A percentile compares a stretch with the other conserved stretches of the same genome.
Evolutionary conservation across 108 stramenopile species (phyloP).

Genomic region (Pseudonitzschia delicatissima): DNA sequence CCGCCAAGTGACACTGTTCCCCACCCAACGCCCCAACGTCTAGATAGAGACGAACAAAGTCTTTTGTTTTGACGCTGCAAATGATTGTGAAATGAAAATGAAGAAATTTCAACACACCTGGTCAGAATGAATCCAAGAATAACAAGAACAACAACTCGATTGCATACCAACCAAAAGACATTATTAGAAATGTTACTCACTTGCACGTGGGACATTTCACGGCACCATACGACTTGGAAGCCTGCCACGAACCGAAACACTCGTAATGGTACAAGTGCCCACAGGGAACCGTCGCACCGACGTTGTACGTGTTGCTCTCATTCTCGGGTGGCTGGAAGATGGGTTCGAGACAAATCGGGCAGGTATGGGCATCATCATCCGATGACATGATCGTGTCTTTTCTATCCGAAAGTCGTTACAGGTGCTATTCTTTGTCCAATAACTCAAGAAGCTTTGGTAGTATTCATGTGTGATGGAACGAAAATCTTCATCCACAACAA

Average conservation of each 20-base stretch:
- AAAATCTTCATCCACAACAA: too few species aligned
- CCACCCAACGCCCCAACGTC: neutral
- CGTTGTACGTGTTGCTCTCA: neutral
- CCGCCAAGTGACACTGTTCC: neutral
- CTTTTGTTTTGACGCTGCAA: neutral
- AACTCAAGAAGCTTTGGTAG: too few species aligned
- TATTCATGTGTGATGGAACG: too few species aligned
- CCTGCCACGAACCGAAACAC: conserved; percentile 27
- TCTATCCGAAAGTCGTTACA: too few species aligned
- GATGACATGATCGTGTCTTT: too few species aligned
- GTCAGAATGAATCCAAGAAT: neutral
- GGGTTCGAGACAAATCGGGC: conserved; percentile 33
- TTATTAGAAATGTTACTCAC: neutral
- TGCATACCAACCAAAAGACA: too few species aligned
- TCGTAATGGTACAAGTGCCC: conserved; percentile 38
- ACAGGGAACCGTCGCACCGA: conserved; percentile 34
- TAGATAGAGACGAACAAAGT: conserved; percentile 8
- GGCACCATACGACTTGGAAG: neutral
- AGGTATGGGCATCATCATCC: conserved; percentile 8
- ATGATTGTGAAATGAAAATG: too few species aligned
- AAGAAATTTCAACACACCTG: too few species aligned
- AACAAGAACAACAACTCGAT: neutral
- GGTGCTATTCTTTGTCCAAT: too few species aligned
- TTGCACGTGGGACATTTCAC: conserved; percentile 16
- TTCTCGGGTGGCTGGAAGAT: conserved; percentile 6